These are phyloP conservation scores for Coemansia sp. DNA, from an alignment of 192 early-diverging fungal species.

Conservation along the genomic window DNA sequence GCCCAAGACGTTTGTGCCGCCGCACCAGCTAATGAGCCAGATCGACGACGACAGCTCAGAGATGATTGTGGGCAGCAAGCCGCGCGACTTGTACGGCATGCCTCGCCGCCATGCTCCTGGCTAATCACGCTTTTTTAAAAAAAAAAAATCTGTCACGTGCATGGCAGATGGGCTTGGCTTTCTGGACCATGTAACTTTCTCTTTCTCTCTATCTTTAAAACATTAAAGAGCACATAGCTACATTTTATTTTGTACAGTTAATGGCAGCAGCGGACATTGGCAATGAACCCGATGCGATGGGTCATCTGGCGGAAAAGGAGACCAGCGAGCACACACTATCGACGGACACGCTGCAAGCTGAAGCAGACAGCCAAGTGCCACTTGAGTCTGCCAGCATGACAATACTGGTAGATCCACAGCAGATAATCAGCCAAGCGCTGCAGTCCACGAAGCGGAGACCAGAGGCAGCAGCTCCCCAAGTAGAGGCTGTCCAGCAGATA, in stretches of 20 bases:
- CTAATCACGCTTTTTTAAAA: not conserved
- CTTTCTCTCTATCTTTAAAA: conserved; percentile 3
- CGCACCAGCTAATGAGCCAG: conserved; percentile 41
- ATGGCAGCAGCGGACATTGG: conserved; percentile 3
- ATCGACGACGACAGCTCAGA: conserved; percentile 34
- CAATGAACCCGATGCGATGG: conserved; percentile 1
- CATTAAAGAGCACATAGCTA: conserved; percentile 1
- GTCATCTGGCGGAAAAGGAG: conserved; percentile 7
- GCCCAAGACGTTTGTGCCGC: conserved; percentile 50
- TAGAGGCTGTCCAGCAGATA: no score
- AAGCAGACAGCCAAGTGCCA: not conserved
- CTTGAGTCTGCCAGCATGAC: not conserved
- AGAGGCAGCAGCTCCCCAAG: no score
- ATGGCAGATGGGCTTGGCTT: not conserved
- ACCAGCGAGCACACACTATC: not conserved
- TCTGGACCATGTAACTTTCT: not conserved
- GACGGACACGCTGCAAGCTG: not conserved
- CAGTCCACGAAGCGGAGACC: not conserved
- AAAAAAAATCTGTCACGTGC: conserved; percentile 1
- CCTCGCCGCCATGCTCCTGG: conserved; percentile 30
- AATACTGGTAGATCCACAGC: conserved; percentile 6
- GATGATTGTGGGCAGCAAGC: conserved; percentile 48
- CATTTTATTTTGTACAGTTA: conserved; percentile 1
- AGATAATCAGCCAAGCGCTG: not conserved
- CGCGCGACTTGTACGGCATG: conserved; percentile 40